These are phyloP conservation scores for Eruca vesicaria DNA, from an alignment of 441 rosid genomes.

Conservation along the genomic window DNA sequence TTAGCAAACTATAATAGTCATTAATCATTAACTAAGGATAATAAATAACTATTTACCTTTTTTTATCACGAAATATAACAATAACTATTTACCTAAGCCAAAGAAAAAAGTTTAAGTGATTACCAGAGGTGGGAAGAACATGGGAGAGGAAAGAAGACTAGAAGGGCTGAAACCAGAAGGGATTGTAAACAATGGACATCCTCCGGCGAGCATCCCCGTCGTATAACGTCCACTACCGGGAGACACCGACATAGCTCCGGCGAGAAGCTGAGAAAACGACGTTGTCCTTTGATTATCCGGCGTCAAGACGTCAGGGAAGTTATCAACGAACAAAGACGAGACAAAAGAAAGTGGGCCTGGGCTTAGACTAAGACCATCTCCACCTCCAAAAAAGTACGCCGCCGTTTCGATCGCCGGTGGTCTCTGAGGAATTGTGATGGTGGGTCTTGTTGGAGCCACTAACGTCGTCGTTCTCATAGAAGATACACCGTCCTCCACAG, in stretches of 20 bases:
- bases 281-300: slow-evolving; percentile 37
- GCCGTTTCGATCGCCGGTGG: slow-evolving; percentile 47
- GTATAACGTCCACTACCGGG: slow-evolving; percentile 63
- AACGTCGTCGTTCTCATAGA: slow-evolving; percentile 35
- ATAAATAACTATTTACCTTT: slow-evolving; percentile 1
- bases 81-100: background rate
- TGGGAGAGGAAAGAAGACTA: slow-evolving; percentile 78
- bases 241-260: slow-evolving; percentile 73
- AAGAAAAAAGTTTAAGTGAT: background rate
- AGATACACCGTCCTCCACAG: slow-evolving; percentile 36
- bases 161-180: slow-evolving; percentile 89
- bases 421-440: slow-evolving; percentile 65
- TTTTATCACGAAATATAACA: too few relatives aligned
- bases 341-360: slow-evolving; percentile 89
- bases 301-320: slow-evolving; percentile 42
- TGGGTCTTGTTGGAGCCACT: slow-evolving; percentile 53
- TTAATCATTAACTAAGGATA: background rate
- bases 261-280: slow-evolving; percentile 82
- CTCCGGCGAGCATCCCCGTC: slow-evolving; percentile 48
- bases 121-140: slow-evolving; percentile 68
- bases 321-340: slow-evolving; percentile 68
- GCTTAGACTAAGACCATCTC: slow-evolving; percentile 53
- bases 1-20: background rate
- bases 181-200: slow-evolving; percentile 59
- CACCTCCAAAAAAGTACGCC: slow-evolving; percentile 47